Conservation (phyloP, 805 yeast genomes). For the Ogataea salicorniae region DNA sequence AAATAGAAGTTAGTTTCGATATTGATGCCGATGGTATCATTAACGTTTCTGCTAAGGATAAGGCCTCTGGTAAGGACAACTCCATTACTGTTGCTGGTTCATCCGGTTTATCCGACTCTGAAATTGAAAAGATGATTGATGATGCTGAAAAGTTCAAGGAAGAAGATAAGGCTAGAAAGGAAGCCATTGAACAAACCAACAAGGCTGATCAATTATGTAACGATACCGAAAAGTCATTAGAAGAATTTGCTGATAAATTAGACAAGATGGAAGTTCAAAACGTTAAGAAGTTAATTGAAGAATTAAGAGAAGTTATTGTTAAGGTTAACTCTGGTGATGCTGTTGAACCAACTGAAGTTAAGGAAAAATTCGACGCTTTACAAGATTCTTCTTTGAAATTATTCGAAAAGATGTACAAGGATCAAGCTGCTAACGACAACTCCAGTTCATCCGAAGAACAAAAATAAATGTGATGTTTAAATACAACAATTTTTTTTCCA, state of each 20-base stretch:
- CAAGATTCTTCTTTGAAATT: conserved; percentile 72
- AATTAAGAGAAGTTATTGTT: conserved; percentile 61
- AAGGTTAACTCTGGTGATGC: conserved; percentile 49
- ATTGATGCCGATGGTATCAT: conserved; percentile 96
- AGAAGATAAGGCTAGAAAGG: conserved; percentile 53
- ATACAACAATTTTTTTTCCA: background rate
- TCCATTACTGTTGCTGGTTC: conserved; percentile 70
- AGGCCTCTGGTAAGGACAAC: conserved; percentile 71
- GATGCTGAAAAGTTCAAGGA: conserved; percentile 63
- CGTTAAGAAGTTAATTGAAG: conserved; percentile 48
- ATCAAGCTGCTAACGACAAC: conserved; percentile 22
- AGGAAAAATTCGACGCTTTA: conserved; percentile 68
- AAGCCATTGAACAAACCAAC: conserved; percentile 67
- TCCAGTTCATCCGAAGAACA: conserved; percentile 13
- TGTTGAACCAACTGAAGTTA: conserved; percentile 53
- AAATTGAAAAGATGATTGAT: conserved; percentile 54
- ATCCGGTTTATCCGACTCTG: conserved; percentile 64
- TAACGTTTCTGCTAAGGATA: conserved; percentile 82
- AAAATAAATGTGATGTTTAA: conserved; percentile 5
- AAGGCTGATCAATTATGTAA: conserved; percentile 73
- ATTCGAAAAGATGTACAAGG: conserved; percentile 62
- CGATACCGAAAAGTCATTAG: conserved; percentile 84
- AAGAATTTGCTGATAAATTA: conserved; percentile 63
- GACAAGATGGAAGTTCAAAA: conserved; percentile 45
- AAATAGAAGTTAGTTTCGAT: conserved; percentile 95